A percentile compares a stretch with the other conserved stretches of the same genome.
phyloP scores from a whole-genome alignment of 331 rosid genomes.

The Acacia concinna region DNA sequence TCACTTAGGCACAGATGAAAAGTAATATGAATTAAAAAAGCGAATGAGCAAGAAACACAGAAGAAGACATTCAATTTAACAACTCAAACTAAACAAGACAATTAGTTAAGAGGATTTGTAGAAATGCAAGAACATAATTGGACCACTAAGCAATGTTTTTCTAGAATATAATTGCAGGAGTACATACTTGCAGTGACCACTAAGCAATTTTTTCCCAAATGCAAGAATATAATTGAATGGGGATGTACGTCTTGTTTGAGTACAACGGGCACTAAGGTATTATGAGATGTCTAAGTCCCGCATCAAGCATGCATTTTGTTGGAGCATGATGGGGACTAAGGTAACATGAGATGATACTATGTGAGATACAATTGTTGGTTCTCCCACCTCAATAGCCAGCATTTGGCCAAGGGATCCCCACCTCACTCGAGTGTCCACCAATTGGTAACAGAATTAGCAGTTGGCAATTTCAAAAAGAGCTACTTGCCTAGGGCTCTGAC shows the following conservation, averaged over 20 bases:
- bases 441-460: not conserved
- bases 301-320: not conserved
- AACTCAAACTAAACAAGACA: not conserved
- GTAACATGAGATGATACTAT: not conserved
- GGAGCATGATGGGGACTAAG: not conserved
- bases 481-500: not conserved
- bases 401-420: not conserved
- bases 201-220: not conserved
- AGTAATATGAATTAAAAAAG: constrained; percentile 10
- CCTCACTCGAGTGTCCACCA: not conserved
- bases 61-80: not conserved
- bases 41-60: constrained; percentile 14
- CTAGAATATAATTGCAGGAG: no score
- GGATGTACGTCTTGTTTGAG: not conserved
- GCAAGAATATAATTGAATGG: not conserved
- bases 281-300: not conserved
- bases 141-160: no score
- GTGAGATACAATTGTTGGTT: not conserved
- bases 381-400: not conserved
- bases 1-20: constrained; percentile 16
- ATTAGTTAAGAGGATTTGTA: no score
- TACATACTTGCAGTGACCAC: not conserved
- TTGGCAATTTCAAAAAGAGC: not conserved
- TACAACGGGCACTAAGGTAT: not conserved
- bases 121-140: no score